These are phyloP conservation scores for Cystofilobasidium bisporidii DNA, from an alignment of 768 basidiomycete species.

Conservation along the genomic window DNA sequence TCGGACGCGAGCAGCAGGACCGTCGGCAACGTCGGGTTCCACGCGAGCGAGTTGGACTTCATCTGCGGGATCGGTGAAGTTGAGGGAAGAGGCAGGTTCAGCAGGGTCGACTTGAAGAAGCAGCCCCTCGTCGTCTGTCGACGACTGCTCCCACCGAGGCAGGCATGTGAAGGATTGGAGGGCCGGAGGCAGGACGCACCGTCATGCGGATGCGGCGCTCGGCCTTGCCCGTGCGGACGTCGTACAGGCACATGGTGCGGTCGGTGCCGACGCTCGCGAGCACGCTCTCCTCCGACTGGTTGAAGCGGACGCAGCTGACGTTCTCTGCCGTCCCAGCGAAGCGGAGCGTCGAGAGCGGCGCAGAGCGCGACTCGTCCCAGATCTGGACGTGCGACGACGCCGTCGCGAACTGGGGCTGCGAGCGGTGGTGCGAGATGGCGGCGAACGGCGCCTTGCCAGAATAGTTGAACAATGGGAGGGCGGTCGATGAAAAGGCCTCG, in stretches of 20 bases:
- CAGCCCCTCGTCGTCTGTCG: too few species aligned
- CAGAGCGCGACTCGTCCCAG: slow-evolving; percentile 96
- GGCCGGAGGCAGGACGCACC: slow-evolving; percentile 42
- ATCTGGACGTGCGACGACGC: slow-evolving; percentile 88
- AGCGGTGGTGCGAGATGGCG: slow-evolving; percentile 86
- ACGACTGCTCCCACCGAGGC: background rate
- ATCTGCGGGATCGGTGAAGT: slow-evolving; percentile 46
- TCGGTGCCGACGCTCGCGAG: slow-evolving; percentile 93
- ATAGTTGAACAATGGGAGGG: slow-evolving; percentile 65
- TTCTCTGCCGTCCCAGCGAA: slow-evolving; percentile 84
- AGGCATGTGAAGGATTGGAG: background rate
- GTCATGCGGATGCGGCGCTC: slow-evolving; percentile 85
- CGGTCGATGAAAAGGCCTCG: slow-evolving; percentile 44
- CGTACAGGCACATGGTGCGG: slow-evolving; percentile 89
- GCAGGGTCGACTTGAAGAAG: background rate
- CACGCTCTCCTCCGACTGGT: slow-evolving; percentile 84
- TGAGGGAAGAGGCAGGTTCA: background rate
- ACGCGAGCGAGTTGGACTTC: slow-evolving; percentile 78
- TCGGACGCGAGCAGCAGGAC: slow-evolving; percentile 88
- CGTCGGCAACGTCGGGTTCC: slow-evolving; percentile 95
- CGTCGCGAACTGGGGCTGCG: slow-evolving; percentile 82
- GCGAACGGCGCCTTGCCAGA: slow-evolving; percentile 84
- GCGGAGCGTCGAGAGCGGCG: slow-evolving; percentile 73
- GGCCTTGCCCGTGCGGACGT: slow-evolving; percentile 92
- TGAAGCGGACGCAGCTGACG: slow-evolving; percentile 78